Evolutionary conservation across 768 basidiomycete species (phyloP), one percentile per base, ranked within the genome.

Genomic region (Tulasnella sp.): DNA sequence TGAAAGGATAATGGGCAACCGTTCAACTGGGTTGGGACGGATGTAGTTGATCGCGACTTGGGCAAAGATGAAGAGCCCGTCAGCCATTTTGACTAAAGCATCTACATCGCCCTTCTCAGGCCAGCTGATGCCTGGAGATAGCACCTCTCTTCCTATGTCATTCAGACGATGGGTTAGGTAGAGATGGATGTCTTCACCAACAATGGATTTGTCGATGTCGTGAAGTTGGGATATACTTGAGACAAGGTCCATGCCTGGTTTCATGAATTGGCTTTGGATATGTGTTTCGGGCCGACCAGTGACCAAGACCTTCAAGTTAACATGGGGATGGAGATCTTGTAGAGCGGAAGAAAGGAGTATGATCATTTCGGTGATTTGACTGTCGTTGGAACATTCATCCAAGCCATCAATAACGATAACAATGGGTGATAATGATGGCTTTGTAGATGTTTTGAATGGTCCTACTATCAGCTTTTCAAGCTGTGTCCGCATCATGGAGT

Each of bases 401-500:
- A 69, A 55, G 1, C 61, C 68, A 53, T 70, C 69, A 22, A 70
- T 57, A 40, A 68, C 59, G 44, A 69, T 53, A 13, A 69, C 43
- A 22, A 64, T 32, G 5, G 54, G 58, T 25, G 48, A 25, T 19
- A 46, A 19, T 15, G 48, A 4, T 4, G 27, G 10, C 9, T 40
- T 15, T 8, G n/a, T n/a, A 0, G 13, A 25, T n/a, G 15, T 28
- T n/a, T 24, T 9, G 15, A 58, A 42, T 5, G 58, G 58, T 22
- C 41, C 35, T 1, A 41, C 15, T n/a, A 64, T 22, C 10, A 65
- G 53, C 16, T 54, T 32, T 10, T 47, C 22, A 27, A 63, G 56
- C 31, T 59, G 50, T 5, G 19, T 54, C 29, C 15, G 60, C 64
- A 59, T 28, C 10, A 52, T 45, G 15, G 39, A 34, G 33, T 34